phyloP scores from a whole-genome alignment of 2,329 filamentous ascomycete genomes.

The Chrysoporthe deuterocubensis region DNA sequence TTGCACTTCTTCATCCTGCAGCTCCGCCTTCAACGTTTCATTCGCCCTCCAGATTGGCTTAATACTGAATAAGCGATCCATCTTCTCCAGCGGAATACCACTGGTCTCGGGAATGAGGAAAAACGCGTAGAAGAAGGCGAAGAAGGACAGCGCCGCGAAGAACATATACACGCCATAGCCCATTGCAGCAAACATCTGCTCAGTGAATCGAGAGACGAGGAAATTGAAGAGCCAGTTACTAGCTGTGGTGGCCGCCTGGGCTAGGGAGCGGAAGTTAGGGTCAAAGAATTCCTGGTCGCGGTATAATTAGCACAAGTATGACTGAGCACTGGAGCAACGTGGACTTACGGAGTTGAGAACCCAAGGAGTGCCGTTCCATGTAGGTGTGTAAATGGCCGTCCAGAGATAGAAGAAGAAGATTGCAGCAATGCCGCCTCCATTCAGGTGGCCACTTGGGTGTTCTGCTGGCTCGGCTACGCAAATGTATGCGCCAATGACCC shows the following conservation, averaged over 20 bases:
- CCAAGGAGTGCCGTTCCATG: slow-evolving; percentile 78
- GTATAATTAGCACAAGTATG: neutral
- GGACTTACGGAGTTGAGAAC: slow-evolving; percentile 62
- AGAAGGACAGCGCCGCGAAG: slow-evolving; percentile 66
- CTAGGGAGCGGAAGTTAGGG: slow-evolving; percentile 69
- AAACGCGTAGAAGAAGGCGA: slow-evolving; percentile 62
- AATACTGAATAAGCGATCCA: slow-evolving; percentile 64
- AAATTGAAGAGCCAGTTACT: slow-evolving; percentile 79
- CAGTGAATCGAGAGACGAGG: slow-evolving; percentile 69
- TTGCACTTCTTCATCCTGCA: slow-evolving; percentile 41
- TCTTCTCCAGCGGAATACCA: slow-evolving; percentile 65
- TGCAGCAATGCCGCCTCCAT: slow-evolving; percentile 56
- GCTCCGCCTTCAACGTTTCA: slow-evolving; percentile 47
- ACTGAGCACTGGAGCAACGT: neutral
- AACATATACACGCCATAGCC: slow-evolving; percentile 70
- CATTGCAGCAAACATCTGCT: slow-evolving; percentile 64
- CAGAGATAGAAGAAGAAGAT: slow-evolving; percentile 77
- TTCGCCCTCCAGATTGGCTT: slow-evolving; percentile 52
- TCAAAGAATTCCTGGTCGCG: slow-evolving; percentile 69
- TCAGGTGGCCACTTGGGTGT: slow-evolving; percentile 36
- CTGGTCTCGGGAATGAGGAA: slow-evolving; percentile 71
- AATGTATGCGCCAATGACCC: slow-evolving; percentile 67
- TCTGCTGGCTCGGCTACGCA: slow-evolving; percentile 48
- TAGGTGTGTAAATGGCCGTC: slow-evolving; percentile 73
- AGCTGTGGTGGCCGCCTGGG: slow-evolving; percentile 71